Evolutionary conservation across 176 grass and related monocot genomes (phyloP).

Genomic region (Chloris gayana): DNA sequence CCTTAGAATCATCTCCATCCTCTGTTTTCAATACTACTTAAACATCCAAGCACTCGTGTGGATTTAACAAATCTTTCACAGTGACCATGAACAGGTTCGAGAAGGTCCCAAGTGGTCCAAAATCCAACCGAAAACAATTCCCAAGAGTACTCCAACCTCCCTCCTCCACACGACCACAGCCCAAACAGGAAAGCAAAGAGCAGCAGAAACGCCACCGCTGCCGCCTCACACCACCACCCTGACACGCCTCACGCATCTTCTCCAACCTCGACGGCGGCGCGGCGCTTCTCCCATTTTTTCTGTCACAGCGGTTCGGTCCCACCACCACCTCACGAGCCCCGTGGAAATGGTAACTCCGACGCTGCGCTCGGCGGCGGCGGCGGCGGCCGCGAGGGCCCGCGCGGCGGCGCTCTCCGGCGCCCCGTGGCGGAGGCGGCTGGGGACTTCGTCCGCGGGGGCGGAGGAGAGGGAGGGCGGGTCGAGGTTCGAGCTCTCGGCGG

Average conservation of each 20-base stretch:
- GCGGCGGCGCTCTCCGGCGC: neutral
- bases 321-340: neutral
- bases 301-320: neutral
- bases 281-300: conserved; percentile 2
- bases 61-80: too few species aligned
- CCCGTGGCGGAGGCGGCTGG: conserved; percentile 1
- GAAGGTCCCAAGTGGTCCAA: conserved; percentile 6
- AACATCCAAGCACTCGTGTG: too few species aligned
- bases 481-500: conserved; percentile 65
- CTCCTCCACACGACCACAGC: too few species aligned
- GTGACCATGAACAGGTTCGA: neutral
- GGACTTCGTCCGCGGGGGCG: conserved; percentile 11
- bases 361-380: conserved; percentile 16
- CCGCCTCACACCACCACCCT: neutral
- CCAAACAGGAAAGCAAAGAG: neutral
- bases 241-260: neutral
- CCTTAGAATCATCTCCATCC: too few species aligned
- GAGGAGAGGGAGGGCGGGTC: neutral
- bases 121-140: neutral
- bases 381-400: neutral
- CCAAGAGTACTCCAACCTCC: too few species aligned
- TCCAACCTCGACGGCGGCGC: neutral
- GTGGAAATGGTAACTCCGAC: conserved; percentile 25
- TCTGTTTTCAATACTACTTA: too few species aligned
- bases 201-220: neutral